phyloP scores from a whole-genome alignment of 2,329 filamentous ascomycete species.

The Sarocladium strictum region DNA sequence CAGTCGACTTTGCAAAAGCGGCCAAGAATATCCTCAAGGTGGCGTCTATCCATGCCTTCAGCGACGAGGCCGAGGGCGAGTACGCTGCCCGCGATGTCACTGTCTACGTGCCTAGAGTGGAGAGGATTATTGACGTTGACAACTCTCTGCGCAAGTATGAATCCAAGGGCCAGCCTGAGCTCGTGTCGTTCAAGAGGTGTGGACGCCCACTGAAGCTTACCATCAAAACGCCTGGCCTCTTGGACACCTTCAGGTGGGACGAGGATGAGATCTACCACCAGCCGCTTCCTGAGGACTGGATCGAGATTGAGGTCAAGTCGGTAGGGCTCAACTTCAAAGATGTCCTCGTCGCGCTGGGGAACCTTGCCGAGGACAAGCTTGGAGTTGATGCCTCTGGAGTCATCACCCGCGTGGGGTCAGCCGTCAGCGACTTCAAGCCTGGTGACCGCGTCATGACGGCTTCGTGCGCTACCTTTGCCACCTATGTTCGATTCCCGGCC shows the following conservation, averaged over 20 bases:
- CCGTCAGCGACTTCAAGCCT: slow-evolving; percentile 14
- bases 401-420: slow-evolving; percentile 14
- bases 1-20: too few relatives aligned
- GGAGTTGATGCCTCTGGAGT: slow-evolving; percentile 17
- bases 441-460: slow-evolving; percentile 17
- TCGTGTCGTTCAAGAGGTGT: too few relatives aligned
- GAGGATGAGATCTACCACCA: slow-evolving; percentile 8
- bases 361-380: slow-evolving; percentile 25
- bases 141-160: too few relatives aligned
- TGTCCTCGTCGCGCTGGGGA: slow-evolving; percentile 23
- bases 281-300: slow-evolving; percentile 17
- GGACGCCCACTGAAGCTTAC: too few relatives aligned
- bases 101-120: too few relatives aligned
- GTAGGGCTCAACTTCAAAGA: slow-evolving; percentile 18
- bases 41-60: too few relatives aligned
- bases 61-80: too few relatives aligned
- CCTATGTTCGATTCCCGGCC: background rate
- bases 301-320: slow-evolving; percentile 24
- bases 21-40: too few relatives aligned
- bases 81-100: too few relatives aligned
- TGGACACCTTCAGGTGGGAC: slow-evolving; percentile 8
- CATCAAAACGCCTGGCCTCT: background rate
- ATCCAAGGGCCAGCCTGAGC: too few relatives aligned
- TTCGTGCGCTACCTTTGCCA: slow-evolving; percentile 10
- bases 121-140: too few relatives aligned